Percentiles rank a stretch among this genome's conserved stretches.
Conservation (phyloP, 331 rosid species). For the Erythrophleum ivorense region DNA sequence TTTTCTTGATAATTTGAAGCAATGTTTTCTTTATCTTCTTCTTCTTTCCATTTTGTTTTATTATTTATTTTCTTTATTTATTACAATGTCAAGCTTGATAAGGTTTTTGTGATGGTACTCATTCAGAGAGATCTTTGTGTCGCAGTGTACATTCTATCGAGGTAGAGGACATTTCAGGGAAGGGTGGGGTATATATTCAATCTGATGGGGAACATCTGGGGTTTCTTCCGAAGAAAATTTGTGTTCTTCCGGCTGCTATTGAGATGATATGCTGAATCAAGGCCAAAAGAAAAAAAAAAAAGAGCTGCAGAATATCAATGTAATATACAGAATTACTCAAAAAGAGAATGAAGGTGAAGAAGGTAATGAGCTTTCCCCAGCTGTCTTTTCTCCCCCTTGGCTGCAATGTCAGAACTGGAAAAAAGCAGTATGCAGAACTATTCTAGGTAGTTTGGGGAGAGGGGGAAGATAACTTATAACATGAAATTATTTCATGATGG, state of each 20-base stretch:
- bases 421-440: not conserved
- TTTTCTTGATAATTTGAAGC: constrained; percentile 27
- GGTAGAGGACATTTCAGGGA: constrained; percentile 75
- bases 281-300: not conserved
- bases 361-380: not conserved
- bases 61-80: not conserved
- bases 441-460: not conserved
- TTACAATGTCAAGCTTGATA: not conserved
- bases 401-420: constrained; percentile 3
- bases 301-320: constrained; percentile 12
- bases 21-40: not conserved
- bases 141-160: constrained; percentile 72
- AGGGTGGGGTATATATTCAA: constrained; percentile 70
- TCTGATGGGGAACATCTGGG: constrained; percentile 96
- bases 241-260: constrained; percentile 73
- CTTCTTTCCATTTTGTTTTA: not conserved
- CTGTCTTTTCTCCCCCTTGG: not conserved
- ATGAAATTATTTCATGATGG: constrained; percentile 3
- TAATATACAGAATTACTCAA: not conserved
- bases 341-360: constrained; percentile 10
- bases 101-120: constrained; percentile 32
- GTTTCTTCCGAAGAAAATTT: constrained; percentile 79
- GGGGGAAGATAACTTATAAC: not conserved
- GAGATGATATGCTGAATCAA: constrained; percentile 79
- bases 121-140: constrained; percentile 31